Evolutionary conservation across 768 basidiomycete genomes (phyloP).

Genomic region (Boletus eberwhitei): DNA sequence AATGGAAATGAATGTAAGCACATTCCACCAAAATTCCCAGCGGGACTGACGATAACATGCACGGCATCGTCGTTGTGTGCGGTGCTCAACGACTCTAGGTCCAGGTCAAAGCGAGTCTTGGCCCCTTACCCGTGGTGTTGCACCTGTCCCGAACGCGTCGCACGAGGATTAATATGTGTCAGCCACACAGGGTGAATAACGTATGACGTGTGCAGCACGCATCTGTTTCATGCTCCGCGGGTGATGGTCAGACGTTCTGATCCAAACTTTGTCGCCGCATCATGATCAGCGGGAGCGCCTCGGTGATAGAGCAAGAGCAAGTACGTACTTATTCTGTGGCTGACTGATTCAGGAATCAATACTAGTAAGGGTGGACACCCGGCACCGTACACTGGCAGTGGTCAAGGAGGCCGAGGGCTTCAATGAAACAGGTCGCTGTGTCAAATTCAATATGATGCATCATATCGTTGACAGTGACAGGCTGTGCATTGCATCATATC

Average conservation of each 20-base stretch:
- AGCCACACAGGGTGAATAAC: conserved; percentile 5
- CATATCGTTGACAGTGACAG: not conserved
- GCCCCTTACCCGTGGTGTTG: too few species aligned
- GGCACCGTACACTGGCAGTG: not conserved
- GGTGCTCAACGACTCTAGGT: too few species aligned
- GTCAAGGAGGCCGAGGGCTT: not conserved
- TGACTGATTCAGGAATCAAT: not conserved
- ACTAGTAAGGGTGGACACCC: not conserved
- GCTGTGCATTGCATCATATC: conserved; percentile 1
- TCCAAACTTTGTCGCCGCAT: conserved; percentile 2
- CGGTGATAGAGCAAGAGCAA: not conserved
- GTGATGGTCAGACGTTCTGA: not conserved
- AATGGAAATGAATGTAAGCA: not conserved
- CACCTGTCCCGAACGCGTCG: not conserved
- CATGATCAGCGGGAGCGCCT: not conserved
- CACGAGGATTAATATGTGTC: not conserved
- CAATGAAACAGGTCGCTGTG: not conserved
- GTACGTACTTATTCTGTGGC: conserved; percentile 5
- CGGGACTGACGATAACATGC: not conserved
- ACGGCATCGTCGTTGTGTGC: too few species aligned
- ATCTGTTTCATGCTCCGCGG: not conserved
- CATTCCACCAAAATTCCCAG: not conserved
- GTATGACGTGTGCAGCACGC: not conserved
- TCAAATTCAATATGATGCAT: not conserved
- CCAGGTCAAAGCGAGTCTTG: too few species aligned